Percentiles rank a stretch among this genome's conserved stretches.
Conservation (phyloP, 2,329 filamentous ascomycete species). For the Aspergillus sp. region DNA sequence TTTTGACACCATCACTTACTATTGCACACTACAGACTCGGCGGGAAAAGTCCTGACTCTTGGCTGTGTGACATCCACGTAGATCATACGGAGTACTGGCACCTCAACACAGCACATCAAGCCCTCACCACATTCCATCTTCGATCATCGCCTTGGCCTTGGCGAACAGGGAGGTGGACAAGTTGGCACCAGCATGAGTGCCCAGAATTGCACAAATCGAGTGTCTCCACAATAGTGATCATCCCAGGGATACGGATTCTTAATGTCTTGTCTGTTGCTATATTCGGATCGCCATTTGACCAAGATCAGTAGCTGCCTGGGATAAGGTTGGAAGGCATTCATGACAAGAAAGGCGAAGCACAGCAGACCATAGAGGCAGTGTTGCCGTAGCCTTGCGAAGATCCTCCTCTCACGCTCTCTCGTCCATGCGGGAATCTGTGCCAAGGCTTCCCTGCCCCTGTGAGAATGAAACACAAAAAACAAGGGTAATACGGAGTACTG, state of each 20-base stretch:
- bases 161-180: not conserved
- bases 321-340: conserved; percentile 13
- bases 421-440: conserved; percentile 1
- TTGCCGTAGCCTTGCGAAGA: not conserved
- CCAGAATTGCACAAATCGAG: not conserved
- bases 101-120: not conserved
- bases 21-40: conserved; percentile 11
- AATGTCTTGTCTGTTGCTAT: too few species aligned
- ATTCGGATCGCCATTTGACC: not conserved
- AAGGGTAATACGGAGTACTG: too few species aligned
- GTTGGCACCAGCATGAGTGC: not conserved
- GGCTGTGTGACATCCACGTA: conserved; percentile 12
- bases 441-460: conserved; percentile 1
- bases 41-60: conserved; percentile 16
- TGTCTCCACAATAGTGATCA: conserved; percentile 12
- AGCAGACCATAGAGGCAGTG: conserved; percentile 5
- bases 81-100: not conserved
- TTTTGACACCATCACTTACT: not conserved
- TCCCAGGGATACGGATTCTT: conserved; percentile 5
- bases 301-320: not conserved
- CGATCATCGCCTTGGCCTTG: not conserved
- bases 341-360: conserved; percentile 12
- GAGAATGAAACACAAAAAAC: not conserved
- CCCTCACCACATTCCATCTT: not conserved
- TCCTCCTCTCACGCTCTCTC: not conserved